Evolutionary conservation across 2,329 filamentous ascomycete genomes (phyloP), one percentile per base, ranked within the genome.

Genomic region (Apiospora rasikravindrae): DNA sequence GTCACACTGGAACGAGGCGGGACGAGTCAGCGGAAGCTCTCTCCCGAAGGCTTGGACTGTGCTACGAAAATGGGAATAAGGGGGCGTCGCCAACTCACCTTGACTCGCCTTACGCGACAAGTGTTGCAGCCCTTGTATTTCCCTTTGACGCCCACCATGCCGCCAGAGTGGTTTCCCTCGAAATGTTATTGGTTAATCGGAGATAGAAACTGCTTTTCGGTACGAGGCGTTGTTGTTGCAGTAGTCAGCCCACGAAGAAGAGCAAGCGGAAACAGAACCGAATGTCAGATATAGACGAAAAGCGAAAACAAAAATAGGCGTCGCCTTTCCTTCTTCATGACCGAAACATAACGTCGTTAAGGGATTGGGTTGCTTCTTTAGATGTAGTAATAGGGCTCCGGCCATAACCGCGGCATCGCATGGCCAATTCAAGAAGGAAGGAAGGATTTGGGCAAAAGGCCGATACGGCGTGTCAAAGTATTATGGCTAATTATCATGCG

Each of bases 1-100:
- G 80, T 90, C 90, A 79, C 90, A 92, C 72, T 73, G 29, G 22
- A 19, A 40, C 7, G 33, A 64, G 10, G 51, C 29, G 5, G 24
- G 7, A 57, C 14, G 33, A 24, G 57, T 64, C 57, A 64, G 57
- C 33, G 22, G 26, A 49, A 49, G 22, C 24, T 33, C 22, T 40
- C 8, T 8, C 13, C 19, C 66, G 11, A 29, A 29, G 14, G 26
- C 67, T 16, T 6, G 26, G 10, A 33, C 29, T 11, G 44, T n/a
- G 29, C 37, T 22, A 45, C 8, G 19, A 7, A 26, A 51, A 64
- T 5, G 42, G 42, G 29, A 29, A 16, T 22, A 2, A 37, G 13
- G 64, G 26, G n/a, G 19, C 29, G 29, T 22, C 6, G 13, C 8
- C 33, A 3, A 64, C 57, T 64, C 26, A 73, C 72, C 61, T 71